Base-by-base conservation (phyloP, 2,329 filamentous ascomycete genomes). In the Chaetomiaceae sp. region DNA sequence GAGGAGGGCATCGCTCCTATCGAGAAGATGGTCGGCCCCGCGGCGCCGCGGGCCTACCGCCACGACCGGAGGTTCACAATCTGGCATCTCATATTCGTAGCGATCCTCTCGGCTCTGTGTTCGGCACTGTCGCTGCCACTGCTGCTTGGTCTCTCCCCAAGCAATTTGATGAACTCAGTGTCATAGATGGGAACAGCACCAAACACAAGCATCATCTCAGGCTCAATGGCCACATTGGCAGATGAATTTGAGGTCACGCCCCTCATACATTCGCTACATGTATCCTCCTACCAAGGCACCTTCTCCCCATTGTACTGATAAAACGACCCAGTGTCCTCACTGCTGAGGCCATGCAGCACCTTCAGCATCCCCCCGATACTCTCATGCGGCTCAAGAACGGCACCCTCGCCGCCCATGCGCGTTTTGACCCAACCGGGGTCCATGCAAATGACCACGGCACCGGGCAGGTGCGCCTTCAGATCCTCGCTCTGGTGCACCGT, bases 271-370 rank as follows among this genome's bases (percentile, higher is more conserved):
- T n/a, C n/a, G n/a, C n/a, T n/a, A n/a, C n/a, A n/a, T n/a, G n/a
- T n/a, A n/a, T n/a, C n/a, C n/a, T n/a, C n/a, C n/a, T 55, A 69
- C 65, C 66, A 69, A 9, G 63, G 59, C 8, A 56, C 47, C 45
- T 55, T 53, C 11, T 56, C 44, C 1, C 67, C 66, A 4, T 52
- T 22, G 31, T 62, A 43, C 8, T 49, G 46, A 7, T 57, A 64
- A 23, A 66, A 68, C 14, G 49, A 47, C 1, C 52, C 61, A 17
- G 60, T 68, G 43, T 68, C 65, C 36, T 75, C 71, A 12, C 80
- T 77, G 65, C 94, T 88, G 12, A 83, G 73, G 11, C 83, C 78
- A 56, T 83, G 84, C 43, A 99, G 72, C 69, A 96, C 84, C 66
- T 83, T 82, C 59, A 99, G 71, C 7, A 94, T 96, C 2, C 61